A percentile compares a stretch with the other conserved stretches of the same genome.
Conservation (phyloP, 768 basidiomycete species). For the Tephrocybe sp. region DNA sequence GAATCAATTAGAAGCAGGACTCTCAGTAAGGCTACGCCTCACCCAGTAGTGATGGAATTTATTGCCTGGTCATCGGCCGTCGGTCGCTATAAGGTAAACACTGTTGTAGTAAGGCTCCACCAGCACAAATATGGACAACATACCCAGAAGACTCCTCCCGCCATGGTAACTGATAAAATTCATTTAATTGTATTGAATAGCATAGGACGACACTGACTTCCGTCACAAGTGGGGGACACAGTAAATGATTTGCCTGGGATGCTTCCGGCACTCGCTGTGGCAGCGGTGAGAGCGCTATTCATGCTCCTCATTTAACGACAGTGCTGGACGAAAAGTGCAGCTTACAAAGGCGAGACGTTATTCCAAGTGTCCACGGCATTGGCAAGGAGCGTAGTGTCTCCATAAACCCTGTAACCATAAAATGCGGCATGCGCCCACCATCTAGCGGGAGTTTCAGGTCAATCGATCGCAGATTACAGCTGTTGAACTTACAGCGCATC, state of each 20-base stretch:
- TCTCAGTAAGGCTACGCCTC: neutral
- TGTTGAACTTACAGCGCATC: constrained; percentile 39
- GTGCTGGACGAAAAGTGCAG: neutral
- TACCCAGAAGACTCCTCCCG: constrained; percentile 59
- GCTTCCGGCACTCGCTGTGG: constrained; percentile 35
- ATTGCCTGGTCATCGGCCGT: constrained; percentile 39
- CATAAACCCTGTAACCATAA: constrained; percentile 49
- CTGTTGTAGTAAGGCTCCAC: neutral
- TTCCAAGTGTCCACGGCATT: constrained; percentile 51
- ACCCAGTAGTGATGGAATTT: constrained; percentile 56
- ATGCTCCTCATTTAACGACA: neutral
- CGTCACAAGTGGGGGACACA: constrained; percentile 42
- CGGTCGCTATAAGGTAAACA: constrained; percentile 34
- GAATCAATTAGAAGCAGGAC: neutral
- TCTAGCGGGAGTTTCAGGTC: constrained; percentile 17
- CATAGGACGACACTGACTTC: constrained; percentile 28
- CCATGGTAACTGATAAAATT: constrained; percentile 45
- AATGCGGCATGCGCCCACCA: constrained; percentile 59
- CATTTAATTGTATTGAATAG: neutral
- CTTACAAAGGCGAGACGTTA: constrained; percentile 46
- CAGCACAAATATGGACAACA: neutral
- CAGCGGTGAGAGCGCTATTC: constrained; percentile 41
- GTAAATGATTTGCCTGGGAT: constrained; percentile 42
- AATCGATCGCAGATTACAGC: neutral
- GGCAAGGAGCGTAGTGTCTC: constrained; percentile 38